Percentiles rank a stretch among this genome's conserved stretches.
Conservation (phyloP, 2,329 filamentous ascomycete species). For the Alternaria sp. region DNA sequence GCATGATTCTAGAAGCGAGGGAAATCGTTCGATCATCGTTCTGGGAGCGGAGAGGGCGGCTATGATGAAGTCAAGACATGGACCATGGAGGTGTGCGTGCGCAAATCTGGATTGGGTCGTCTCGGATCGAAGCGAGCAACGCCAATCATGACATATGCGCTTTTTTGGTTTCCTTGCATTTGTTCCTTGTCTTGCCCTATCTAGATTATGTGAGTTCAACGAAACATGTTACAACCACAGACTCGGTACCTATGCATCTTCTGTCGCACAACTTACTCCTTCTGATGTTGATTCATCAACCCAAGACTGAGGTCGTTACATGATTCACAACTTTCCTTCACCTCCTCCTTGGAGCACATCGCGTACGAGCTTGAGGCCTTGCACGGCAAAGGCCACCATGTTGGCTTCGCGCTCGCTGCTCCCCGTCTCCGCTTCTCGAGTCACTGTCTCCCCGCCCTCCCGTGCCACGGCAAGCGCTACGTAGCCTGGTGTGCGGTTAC, state of each 20-base stretch:
- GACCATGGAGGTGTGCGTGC: background rate
- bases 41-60: background rate
- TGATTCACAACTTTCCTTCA: constrained; percentile 45
- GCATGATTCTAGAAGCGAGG: background rate
- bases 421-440: constrained; percentile 63
- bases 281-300: background rate
- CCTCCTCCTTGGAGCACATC: constrained; percentile 59
- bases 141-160: background rate
- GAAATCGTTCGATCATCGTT: background rate
- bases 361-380: constrained; percentile 61
- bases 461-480: constrained; percentile 67
- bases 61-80: background rate
- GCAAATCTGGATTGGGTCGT: background rate
- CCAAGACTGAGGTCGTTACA: background rate
- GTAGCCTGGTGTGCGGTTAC: constrained; percentile 67
- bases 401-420: constrained; percentile 63
- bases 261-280: background rate
- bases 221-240: background rate
- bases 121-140: background rate
- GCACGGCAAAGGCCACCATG: constrained; percentile 68
- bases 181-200: background rate
- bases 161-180: background rate
- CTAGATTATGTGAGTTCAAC: background rate
- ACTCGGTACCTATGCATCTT: background rate
- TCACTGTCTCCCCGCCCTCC: constrained; percentile 59